Base-by-base conservation (phyloP, 176 grass and related monocot genomes). In the Triticum turgidum region DNA sequence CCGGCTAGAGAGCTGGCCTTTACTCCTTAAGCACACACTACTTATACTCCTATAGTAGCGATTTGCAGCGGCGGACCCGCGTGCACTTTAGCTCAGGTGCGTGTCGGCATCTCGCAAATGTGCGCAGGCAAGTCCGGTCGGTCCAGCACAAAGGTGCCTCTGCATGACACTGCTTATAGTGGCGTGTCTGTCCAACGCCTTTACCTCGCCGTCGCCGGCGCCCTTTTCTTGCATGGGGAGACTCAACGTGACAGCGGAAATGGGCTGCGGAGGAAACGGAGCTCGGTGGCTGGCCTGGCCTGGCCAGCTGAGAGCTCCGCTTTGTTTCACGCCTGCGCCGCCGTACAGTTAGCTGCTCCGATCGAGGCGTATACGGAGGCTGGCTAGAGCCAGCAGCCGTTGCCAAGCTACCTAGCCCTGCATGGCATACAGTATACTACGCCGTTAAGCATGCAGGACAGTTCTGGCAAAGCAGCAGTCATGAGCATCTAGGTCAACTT, bases 281-380 rank as follows among this genome's bases (percentile, higher is more conserved):
- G 15, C 2, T 54, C 2, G 51, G 51, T 54, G 5, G 49, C 4
- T 52, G 49, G 49, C 49, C 4, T 52, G 49, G 14, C 49, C 11
- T 47, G 64, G 11, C 24, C 73, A 27, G 47, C 74, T 29, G 47
- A 77, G 15, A 56, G 0, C 74, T 77, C 29, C 9, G 17, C 14
- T 75, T 75, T 73, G 56, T 76, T 82, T 17, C n/a, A 87, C 61
- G 70, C 49, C 65, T 61, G 18, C 70, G 7, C 58, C 9, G 4
- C 42, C 67, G 87, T 80, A 80, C 77, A 58, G 1, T 64, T 58
- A 47, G 77, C 83, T 76, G 79, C 88, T 38, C 24, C 17, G 7
- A 86, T 32, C 83, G 72, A 86, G 71, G 79, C 21, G 54, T 6
- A 20, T 21, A 76, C 18, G 76, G 58, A 49, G 45, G 12, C 45